Evolutionary conservation across 305 asterid genomes (phyloP), one percentile per base, ranked within the genome.

Genomic region (Ilex paraguariensis): DNA sequence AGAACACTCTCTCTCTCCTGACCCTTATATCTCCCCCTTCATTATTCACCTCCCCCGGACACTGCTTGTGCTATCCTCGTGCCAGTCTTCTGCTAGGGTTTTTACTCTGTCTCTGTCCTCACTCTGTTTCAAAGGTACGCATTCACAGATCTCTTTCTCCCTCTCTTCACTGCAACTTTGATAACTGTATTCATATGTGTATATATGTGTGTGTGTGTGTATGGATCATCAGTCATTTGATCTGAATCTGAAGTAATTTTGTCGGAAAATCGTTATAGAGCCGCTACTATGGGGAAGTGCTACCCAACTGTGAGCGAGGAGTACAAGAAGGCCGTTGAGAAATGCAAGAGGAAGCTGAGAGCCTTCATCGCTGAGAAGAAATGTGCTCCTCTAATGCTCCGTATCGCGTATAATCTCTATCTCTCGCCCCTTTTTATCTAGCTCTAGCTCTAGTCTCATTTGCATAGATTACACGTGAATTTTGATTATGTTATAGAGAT

Each of bases 301-400:
- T 92, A 92, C 57, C 98, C 98, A 51, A 71, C 86, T 0, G 97
- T 90, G 66, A 92, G 92, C 32, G 94, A 70, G 68, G 98, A 90
- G 72, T 92, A 92, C 75, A 72, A 72, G 65, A 79, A 77, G 84
- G 94, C 98, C 15, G 73, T 89, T 62, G 97, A 87, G 54, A 87
- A 89, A 63, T 59, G 77, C 73, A 85, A 80, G 87, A 89, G 71
- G 84, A 89, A 89, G 86, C 88, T 92, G 11, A 85, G 96, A 68
- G 97, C 87, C 5, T 68, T 92, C 64, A 92, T 92, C 61, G 90
- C 96, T n/a, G 97, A 84, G 82, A 92, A 92, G 80, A 81, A 83
- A 64, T 89, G 98, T 50, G 95, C 97, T 70, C 97, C 98, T 3
- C 36, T 92, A 65, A 87, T 92, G 97, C 94, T 92, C 65, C 95